A percentile compares a stretch with the other conserved stretches of the same genome.
These are phyloP conservation scores for Pittosporum tobira DNA, from an alignment of 129 eudicot species.

Conservation along the genomic window DNA sequence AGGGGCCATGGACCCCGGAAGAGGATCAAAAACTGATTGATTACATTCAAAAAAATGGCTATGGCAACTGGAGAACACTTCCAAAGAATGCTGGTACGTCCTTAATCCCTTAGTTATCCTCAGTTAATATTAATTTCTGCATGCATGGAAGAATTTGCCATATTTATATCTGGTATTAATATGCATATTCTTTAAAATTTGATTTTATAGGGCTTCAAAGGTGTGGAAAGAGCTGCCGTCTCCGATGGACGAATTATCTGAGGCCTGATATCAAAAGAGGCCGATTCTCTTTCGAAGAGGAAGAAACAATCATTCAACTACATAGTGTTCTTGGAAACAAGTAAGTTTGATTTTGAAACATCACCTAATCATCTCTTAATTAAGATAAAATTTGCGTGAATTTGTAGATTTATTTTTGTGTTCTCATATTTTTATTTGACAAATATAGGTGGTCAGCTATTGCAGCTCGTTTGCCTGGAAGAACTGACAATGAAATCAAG, in stretches of 20 bases:
- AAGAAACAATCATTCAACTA: slow-evolving; percentile 69
- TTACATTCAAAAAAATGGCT: slow-evolving; percentile 61
- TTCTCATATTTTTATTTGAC: slow-evolving; percentile 13
- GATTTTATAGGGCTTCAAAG: slow-evolving; percentile 52
- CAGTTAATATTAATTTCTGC: too few relatives aligned
- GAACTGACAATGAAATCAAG: slow-evolving; percentile 85
- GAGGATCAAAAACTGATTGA: slow-evolving; percentile 81
- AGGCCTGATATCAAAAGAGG: slow-evolving; percentile 88
- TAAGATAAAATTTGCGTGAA: neutral
- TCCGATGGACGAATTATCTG: slow-evolving; percentile 82
- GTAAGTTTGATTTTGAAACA: slow-evolving; percentile 23
- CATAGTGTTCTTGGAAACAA: slow-evolving; percentile 80
- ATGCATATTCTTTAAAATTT: neutral
- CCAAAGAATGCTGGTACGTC: slow-evolving; percentile 85
- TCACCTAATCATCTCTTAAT: too few relatives aligned
- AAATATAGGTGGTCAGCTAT: slow-evolving; percentile 60
- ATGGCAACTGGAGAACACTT: slow-evolving; percentile 87
- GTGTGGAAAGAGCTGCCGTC: slow-evolving; percentile 86
- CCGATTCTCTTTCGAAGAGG: slow-evolving; percentile 68
- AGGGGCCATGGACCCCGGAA: slow-evolving; percentile 91
- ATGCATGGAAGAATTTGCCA: too few relatives aligned
- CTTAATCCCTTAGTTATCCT: neutral
- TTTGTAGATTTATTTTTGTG: neutral
- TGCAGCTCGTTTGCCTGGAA: slow-evolving; percentile 80
- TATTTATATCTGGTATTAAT: too few relatives aligned